Evolutionary conservation across 2,329 filamentous ascomycete species (phyloP).

Genomic region (Dactylellina leptospora): DNA sequence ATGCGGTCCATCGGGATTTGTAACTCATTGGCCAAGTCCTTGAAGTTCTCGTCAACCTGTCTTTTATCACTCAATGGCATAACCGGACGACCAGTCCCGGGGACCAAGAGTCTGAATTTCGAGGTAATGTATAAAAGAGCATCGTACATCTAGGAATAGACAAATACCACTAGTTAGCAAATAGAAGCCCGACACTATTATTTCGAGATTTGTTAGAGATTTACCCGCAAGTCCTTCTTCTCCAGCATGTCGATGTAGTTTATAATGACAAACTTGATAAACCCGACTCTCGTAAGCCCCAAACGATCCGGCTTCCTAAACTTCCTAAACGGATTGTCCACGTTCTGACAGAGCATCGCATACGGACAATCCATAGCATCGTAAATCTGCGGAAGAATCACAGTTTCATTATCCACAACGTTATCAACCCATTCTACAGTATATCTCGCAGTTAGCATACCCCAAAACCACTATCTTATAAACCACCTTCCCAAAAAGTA

Average conservation of each 20-base stretch:
- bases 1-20: constrained; percentile 46
- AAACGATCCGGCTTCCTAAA: constrained; percentile 23
- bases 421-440: constrained; percentile 10
- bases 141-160: constrained; percentile 9
- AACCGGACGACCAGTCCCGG: constrained; percentile 33
- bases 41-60: constrained; percentile 39
- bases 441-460: background rate
- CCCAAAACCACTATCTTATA: background rate
- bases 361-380: constrained; percentile 50
- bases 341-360: constrained; percentile 2
- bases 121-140: constrained; percentile 21
- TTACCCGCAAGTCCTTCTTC: constrained; percentile 18
- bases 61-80: constrained; percentile 41
- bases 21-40: constrained; percentile 25
- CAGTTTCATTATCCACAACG: constrained; percentile 21
- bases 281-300: constrained; percentile 25
- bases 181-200: no score
- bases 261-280: constrained; percentile 45
- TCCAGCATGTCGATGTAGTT: constrained; percentile 25
- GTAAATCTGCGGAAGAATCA: constrained; percentile 26
- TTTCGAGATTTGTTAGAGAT: no score
- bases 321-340: constrained; percentile 36
- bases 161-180: background rate
- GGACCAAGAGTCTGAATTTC: constrained; percentile 38
- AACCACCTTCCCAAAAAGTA: background rate